These are phyloP conservation scores for Microstegium vimineum DNA, from an alignment of 176 grass and related monocot genomes.

Conservation along the genomic window DNA sequence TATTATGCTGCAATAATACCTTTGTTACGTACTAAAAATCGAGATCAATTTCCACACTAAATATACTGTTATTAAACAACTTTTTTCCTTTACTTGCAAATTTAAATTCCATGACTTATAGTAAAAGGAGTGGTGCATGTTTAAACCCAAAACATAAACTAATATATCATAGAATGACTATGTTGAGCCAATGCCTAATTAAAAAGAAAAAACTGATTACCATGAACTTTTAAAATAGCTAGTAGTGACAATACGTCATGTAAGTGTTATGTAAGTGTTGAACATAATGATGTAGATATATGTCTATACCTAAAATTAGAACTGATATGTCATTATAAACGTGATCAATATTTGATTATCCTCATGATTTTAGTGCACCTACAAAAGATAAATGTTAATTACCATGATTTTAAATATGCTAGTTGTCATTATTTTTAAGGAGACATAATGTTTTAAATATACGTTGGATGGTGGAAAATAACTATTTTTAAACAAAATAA, in stretches of 20 bases:
- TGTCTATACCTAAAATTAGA: background rate
- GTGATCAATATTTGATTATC: background rate
- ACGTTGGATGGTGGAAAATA: background rate
- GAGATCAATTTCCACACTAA: background rate
- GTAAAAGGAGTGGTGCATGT: background rate
- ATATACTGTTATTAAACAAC: background rate
- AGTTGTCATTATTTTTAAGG: background rate
- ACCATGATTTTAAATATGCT: background rate
- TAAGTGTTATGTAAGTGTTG: no score
- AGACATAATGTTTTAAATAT: background rate
- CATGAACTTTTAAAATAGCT: background rate
- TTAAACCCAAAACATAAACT: background rate
- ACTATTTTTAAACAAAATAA: background rate
- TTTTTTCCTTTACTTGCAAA: background rate
- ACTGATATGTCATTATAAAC: background rate
- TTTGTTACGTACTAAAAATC: background rate
- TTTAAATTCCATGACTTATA: background rate
- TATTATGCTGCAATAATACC: accelerated
- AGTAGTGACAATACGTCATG: no score
- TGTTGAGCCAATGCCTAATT: background rate
- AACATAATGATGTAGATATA: no score
- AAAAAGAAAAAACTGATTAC: background rate
- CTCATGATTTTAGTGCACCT: background rate
- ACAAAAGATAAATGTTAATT: background rate
- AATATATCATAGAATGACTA: background rate